Evolutionary conservation across 148 eudicot species (phyloP), one percentile per base, ranked within the genome.

Genomic region (Vaccinium corymbosum): DNA sequence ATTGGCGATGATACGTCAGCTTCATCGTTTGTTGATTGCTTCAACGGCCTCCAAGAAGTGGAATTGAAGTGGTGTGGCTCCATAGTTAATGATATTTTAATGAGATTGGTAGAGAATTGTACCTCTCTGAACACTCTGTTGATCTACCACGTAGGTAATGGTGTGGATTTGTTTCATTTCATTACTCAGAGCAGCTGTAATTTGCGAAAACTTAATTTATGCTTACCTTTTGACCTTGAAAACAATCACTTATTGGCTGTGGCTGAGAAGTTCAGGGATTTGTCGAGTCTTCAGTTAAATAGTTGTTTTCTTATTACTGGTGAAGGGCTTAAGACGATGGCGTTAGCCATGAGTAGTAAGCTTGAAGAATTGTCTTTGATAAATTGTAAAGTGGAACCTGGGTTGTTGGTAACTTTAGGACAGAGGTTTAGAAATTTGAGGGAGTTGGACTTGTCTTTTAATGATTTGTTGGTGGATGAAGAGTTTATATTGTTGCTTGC

Each of bases 151-250:
- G 92, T 92, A 20, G 97, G 91, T 19, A 85, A 90, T 48, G 84
- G 80, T 62, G 90, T 90, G 32, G 88, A 92, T 20, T 80, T 93
- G 82, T 90, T 89, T 59, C 88, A 85, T 19, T 93, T 92, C 88
- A 79, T 92, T 16, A 84, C 29, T 15, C 86, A 61, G 13, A 87
- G 89, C 59, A 71, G 66, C 7, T 86, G 88, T 32, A 66, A 83
- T 9, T 64, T 92, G 78, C 85, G n/a, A 51, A 92, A n/a, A 17
- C 82, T 93, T 6, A 91, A 90, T 79, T 89, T 93, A 7, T 61
- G 94, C n/a, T 80, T 92, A 48, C 93, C 92, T 7, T 91, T 91
- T 32, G 95, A 91, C 66, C 89, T 92, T 7, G 83, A 87, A 29
- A 88, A 90, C 85, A 53, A 77, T 68, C 95, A 92, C 61, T 86